Evolutionary conservation across 164 flowering plant species (phyloP).

Genomic region (Chloranthus sessilifolius): DNA sequence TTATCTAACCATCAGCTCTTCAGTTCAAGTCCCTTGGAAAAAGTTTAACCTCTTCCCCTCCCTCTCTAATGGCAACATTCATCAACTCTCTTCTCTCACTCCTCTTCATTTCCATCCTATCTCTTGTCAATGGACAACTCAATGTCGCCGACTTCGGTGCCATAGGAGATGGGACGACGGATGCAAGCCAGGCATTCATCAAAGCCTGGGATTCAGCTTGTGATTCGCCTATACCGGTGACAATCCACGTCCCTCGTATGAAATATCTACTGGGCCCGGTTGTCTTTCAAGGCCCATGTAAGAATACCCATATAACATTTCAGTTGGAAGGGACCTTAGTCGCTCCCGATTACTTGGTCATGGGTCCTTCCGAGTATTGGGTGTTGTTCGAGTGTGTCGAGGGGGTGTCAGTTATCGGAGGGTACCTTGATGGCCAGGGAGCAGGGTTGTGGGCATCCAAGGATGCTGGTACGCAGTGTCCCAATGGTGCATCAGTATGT

Average conservation of each 20-base stretch:
- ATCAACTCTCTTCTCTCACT: background rate
- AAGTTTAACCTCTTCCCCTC: background rate
- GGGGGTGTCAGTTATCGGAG: slow-evolving; percentile 36
- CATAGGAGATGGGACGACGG: slow-evolving; percentile 24
- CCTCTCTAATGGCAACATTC: background rate
- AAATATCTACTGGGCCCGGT: slow-evolving; percentile 15
- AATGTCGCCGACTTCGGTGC: slow-evolving; percentile 29
- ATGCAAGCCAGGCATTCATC: slow-evolving; percentile 23
- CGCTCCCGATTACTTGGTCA: slow-evolving; percentile 21
- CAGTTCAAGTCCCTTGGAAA: too few species aligned
- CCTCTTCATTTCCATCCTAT: background rate
- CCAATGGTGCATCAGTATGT: slow-evolving; percentile 41
- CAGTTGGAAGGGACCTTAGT: slow-evolving; percentile 24
- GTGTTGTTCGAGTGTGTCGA: slow-evolving; percentile 35
- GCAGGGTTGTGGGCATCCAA: slow-evolving; percentile 46
- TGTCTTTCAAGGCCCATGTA: slow-evolving; percentile 18
- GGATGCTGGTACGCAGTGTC: slow-evolving; percentile 25
- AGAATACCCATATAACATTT: slow-evolving; percentile 11
- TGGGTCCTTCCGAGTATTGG: slow-evolving; percentile 32
- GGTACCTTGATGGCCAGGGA: slow-evolving; percentile 48
- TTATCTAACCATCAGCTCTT: background rate
- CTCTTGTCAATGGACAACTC: background rate
- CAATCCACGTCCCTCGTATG: slow-evolving; percentile 26
- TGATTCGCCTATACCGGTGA: slow-evolving; percentile 8
- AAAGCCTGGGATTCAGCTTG: slow-evolving; percentile 36